phyloP scores from a whole-genome alignment of 305 asterid species.

The Solanum hybrid region DNA sequence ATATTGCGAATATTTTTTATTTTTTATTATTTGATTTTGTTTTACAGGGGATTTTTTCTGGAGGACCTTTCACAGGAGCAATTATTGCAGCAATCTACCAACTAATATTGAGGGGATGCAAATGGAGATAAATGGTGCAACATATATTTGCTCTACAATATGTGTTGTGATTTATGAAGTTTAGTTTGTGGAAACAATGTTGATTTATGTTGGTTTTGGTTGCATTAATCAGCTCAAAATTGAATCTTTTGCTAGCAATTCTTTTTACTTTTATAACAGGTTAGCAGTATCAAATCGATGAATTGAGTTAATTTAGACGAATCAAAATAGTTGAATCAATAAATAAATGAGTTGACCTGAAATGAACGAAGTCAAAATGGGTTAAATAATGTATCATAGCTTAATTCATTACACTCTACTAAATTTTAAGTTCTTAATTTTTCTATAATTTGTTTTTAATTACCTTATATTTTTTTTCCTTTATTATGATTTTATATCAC shows the following conservation, averaged over 20 bases:
- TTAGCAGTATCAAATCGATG: background rate
- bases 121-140: background rate
- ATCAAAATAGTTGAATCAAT: background rate
- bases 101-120: background rate
- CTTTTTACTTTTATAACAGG: background rate
- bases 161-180: background rate
- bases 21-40: background rate
- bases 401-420: background rate
- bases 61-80: background rate
- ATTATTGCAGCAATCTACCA: background rate
- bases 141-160: background rate
- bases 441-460: too few species aligned
- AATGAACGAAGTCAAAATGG: background rate
- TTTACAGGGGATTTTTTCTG: background rate
- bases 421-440: too few species aligned
- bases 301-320: background rate
- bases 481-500: too few species aligned
- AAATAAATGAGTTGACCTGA: background rate
- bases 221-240: background rate
- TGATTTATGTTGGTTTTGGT: background rate
- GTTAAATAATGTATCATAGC: background rate
- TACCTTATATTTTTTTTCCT: too few species aligned
- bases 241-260: background rate
- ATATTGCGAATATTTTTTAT: background rate
- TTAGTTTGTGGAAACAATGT: background rate